Percentiles rank a stretch among this genome's conserved stretches.
phyloP scores from a whole-genome alignment of 495 filamentous ascomycete genomes.

The Xylaria telfairii region DNA sequence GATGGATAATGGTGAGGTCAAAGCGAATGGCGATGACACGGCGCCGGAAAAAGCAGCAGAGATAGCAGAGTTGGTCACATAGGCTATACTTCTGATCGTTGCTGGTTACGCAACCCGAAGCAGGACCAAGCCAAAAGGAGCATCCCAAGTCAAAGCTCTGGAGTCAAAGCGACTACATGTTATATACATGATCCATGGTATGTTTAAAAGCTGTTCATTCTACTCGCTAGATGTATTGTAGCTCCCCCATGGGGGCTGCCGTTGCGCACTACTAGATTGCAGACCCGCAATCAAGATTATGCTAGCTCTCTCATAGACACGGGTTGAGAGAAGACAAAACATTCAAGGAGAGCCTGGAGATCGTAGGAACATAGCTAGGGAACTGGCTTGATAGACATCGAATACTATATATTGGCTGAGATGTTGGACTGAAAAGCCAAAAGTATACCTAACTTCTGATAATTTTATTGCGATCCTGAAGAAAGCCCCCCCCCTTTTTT shows the following conservation, averaged over 20 bases:
- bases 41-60: constrained; percentile 17
- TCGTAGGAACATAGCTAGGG: not conserved
- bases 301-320: not conserved
- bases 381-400: not conserved
- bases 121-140: not conserved
- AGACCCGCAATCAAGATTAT: not conserved
- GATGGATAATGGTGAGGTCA: not conserved
- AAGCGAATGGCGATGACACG: constrained; percentile 23
- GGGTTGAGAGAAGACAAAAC: not conserved
- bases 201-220: not conserved
- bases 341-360: not conserved
- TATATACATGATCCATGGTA: not conserved
- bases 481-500: not conserved
- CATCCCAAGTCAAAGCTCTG: not conserved
- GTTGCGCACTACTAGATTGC: not conserved
- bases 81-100: not conserved
- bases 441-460: not conserved
- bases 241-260: not conserved
- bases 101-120: not conserved
- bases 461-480: not conserved
- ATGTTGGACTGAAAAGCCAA: not conserved
- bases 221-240: not conserved
- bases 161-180: not conserved
- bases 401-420: constrained; percentile 6
- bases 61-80: constrained; percentile 6